Conservation (phyloP, 2,329 filamentous ascomycete species). For the Aureobasidium uvarum region DNA sequence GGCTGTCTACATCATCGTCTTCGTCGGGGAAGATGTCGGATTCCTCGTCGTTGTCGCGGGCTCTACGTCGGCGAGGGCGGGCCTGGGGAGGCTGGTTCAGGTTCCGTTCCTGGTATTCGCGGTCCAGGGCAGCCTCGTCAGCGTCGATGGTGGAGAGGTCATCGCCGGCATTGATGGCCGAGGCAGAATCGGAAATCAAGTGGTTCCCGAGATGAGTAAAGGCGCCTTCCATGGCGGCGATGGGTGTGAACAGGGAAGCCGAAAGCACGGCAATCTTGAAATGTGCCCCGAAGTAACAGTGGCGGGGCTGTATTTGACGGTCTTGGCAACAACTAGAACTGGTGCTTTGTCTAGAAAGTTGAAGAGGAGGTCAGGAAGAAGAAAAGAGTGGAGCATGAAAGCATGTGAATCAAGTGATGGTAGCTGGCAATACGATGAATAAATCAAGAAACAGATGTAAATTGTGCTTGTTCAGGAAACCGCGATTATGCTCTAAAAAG, state of each 20-base stretch:
- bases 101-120: constrained; percentile 56
- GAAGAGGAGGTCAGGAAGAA: not conserved
- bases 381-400: not conserved
- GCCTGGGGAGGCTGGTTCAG: constrained; percentile 49
- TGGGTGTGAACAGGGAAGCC: constrained; percentile 14
- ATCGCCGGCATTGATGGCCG: constrained; percentile 82
- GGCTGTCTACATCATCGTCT: constrained; percentile 64
- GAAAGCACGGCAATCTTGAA: constrained; percentile 3
- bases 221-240: constrained; percentile 69
- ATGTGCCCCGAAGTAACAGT: constrained; percentile 24
- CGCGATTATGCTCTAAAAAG: constrained; percentile 1
- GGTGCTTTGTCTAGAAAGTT: not conserved
- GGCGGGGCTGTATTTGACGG: constrained; percentile 21
- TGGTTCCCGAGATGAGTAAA: constrained; percentile 88
- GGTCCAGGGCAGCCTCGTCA: constrained; percentile 78
- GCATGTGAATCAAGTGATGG: not conserved
- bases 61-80: constrained; percentile 62
- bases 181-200: constrained; percentile 76
- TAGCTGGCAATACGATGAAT: too few species aligned
- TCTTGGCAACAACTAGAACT: constrained; percentile 4
- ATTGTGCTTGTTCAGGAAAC: not conserved
- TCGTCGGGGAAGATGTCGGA: constrained; percentile 68
- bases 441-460: too few species aligned
- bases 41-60: constrained; percentile 80
- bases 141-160: constrained; percentile 52